A percentile compares a stretch with the other conserved stretches of the same genome.
These are phyloP conservation scores for Macadamia tetraphylla DNA, from an alignment of 164 flowering plant species.

Conservation along the genomic window DNA sequence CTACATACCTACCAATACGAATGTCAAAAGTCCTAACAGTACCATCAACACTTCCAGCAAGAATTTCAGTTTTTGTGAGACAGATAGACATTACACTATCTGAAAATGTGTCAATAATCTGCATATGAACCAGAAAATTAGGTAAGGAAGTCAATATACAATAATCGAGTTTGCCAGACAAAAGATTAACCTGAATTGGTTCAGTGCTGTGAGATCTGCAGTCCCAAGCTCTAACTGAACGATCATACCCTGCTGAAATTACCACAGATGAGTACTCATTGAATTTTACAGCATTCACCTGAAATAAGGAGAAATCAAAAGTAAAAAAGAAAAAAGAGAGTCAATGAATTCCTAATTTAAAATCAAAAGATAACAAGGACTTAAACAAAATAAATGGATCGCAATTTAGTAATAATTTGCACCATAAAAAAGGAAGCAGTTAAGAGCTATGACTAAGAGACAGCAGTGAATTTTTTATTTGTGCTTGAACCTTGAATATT, in stretches of 20 bases:
- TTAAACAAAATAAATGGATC: too few relatives aligned
- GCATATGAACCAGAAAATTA: conserved; percentile 17
- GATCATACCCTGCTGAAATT: conserved; percentile 95
- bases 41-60: conserved; percentile 99
- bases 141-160: not conserved
- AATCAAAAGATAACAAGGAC: not conserved
- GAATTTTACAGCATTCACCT: conserved; percentile 97
- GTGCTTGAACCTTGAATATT: not conserved
- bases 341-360: not conserved
- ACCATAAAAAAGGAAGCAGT: too few relatives aligned
- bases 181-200: conserved; percentile 74
- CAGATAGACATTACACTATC: conserved; percentile 95
- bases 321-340: not conserved
- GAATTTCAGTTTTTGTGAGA: conserved; percentile 76
- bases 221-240: conserved; percentile 89
- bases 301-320: conserved; percentile 6
- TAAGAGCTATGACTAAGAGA: too few relatives aligned
- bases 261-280: conserved; percentile 80
- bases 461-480: too few relatives aligned
- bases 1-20: conserved; percentile 85
- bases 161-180: conserved; percentile 1
- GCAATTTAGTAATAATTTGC: too few relatives aligned
- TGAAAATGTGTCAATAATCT: conserved; percentile 77
- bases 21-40: conserved; percentile 93
- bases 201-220: conserved; percentile 94